Percentiles rank a stretch among this genome's conserved stretches.
Conservation (phyloP, 805 yeast species). For the Jamesozyma piceae region DNA sequence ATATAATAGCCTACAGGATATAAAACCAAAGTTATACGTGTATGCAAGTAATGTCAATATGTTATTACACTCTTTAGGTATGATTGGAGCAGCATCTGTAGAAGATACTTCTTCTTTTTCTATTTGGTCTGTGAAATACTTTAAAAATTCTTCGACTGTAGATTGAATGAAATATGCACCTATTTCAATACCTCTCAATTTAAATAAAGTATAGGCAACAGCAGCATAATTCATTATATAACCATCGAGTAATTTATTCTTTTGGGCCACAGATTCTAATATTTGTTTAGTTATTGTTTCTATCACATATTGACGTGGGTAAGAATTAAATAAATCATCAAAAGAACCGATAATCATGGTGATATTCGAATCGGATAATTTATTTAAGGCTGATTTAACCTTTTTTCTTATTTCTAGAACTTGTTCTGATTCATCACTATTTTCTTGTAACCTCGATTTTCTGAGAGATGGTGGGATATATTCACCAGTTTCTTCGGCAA, state of each 20-base stretch:
- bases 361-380: slow-evolving; percentile 81
- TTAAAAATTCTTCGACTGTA: slow-evolving; percentile 61
- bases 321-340: slow-evolving; percentile 47
- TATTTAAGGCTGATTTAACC: slow-evolving; percentile 77
- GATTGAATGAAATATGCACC: slow-evolving; percentile 82
- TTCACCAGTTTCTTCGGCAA: slow-evolving; percentile 34
- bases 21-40: slow-evolving; percentile 65
- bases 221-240: slow-evolving; percentile 75
- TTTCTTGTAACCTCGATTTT: slow-evolving; percentile 35
- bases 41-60: slow-evolving; percentile 66
- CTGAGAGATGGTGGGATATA: slow-evolving; percentile 88
- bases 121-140: slow-evolving; percentile 24
- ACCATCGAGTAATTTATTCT: slow-evolving; percentile 63
- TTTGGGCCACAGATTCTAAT: slow-evolving; percentile 53
- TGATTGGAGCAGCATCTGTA: slow-evolving; percentile 8
- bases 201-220: slow-evolving; percentile 62
- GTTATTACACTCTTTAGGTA: slow-evolving; percentile 49
- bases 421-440: slow-evolving; percentile 38
- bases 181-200: slow-evolving; percentile 75
- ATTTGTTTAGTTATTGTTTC: slow-evolving; percentile 56
- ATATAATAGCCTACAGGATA: slow-evolving; percentile 66
- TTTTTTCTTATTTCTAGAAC: slow-evolving; percentile 43
- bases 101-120: slow-evolving; percentile 1
- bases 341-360: slow-evolving; percentile 60
- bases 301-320: slow-evolving; percentile 75